Base-by-base conservation (phyloP, 495 filamentous ascomycete species). In the Penicillium macrosclerotiorum region DNA sequence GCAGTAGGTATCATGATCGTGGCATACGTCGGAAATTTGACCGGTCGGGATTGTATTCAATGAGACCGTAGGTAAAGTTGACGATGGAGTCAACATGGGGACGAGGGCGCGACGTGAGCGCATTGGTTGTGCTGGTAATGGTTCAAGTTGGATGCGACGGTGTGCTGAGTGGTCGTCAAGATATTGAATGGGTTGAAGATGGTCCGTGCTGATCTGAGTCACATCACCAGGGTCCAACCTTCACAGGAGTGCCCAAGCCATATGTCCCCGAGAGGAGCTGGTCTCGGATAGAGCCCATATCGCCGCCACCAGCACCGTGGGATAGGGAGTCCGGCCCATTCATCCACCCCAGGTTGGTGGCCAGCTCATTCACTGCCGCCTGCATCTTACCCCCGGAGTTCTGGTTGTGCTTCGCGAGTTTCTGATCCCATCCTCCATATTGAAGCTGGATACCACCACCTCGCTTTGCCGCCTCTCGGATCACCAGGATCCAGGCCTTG, bases 351-450 rank as follows among this genome's bases (percentile, higher is more conserved):
- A 94, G 68, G 49, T 80, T 83, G 16, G 66, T 71, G n/a, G 76
- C 75, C 65, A 96, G 79, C 54, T 88, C 86, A 42, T 83, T 75
- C 37, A 96, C 78, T 31, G 90, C 93, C 40, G 81, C 81, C 54
- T 87, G 84, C 66, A 98, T 73, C 59, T 85, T 86, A 7, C 92
- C 90, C 27, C 83, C 85, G 9, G 89, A 89, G 42, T 83, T 84
- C 49, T 91, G 82, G 54, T 97, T 93, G 69, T 98, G 93, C 64
- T 88, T 92, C 2, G 78, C 70, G 35, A 98, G 70, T 54, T 81
- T 90, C 66, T 90, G 83, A 55, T 97, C 93, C 93, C 94, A 98
- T 20, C 88, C 88, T 17, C 86, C 90, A 50, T 90, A 89, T 57
- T 96, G 92, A 51, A 98, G 60, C 51, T 86, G 78, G 55, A 97